Evolutionary conservation across 805 yeast species (phyloP), one percentile per base, ranked within the genome.

Genomic region (Nakazawaea wickerhamii): DNA sequence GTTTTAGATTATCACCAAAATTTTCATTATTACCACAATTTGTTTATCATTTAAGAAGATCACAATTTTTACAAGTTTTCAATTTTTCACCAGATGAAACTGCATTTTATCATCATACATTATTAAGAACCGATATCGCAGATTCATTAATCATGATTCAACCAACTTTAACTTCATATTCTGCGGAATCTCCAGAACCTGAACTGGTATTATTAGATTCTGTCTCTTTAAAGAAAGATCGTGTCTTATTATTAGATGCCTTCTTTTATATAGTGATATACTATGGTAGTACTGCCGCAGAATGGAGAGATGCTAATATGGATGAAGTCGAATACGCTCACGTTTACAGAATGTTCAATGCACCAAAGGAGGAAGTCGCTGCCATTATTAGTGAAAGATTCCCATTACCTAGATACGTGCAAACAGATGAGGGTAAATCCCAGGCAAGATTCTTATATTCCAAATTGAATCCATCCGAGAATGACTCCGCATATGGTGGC

Each of bases 41-140:
- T 58, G 83, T 93, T 65, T 93, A 84, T 68, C 95, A 93, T 61
- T 72, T 93, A 65, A 84, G 99, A 68, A 82, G 99, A 62, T 88
- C 97, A 1, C 98, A 91, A 65, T 90, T 93, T 63, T 70, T 93
- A 61, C 95, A 88, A 62, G 95, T 91, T 35, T 93, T 93, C 73
- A 93, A 93, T 67, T 90, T 90, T 65, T 93, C 99, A 5, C 99
- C 99, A 2, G 99, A 93, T 69, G 99, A 93, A 69, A 89, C 98
- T 34, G 96, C 96, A 30, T 93, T 90, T 65, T 88, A 91, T 66
- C 81, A 97, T 61, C 99, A 93, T 63, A 82, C 88, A 14, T 77
- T 93, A 59, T 75, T 85, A 59, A 81, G 91, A 50, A 97, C 93
- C 58, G 97, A 93, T 60, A 84, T 91, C 33, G 83, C 84, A 50